Conservation (phyloP, 2,329 filamentous ascomycete genomes). For the Nemania abortiva region DNA sequence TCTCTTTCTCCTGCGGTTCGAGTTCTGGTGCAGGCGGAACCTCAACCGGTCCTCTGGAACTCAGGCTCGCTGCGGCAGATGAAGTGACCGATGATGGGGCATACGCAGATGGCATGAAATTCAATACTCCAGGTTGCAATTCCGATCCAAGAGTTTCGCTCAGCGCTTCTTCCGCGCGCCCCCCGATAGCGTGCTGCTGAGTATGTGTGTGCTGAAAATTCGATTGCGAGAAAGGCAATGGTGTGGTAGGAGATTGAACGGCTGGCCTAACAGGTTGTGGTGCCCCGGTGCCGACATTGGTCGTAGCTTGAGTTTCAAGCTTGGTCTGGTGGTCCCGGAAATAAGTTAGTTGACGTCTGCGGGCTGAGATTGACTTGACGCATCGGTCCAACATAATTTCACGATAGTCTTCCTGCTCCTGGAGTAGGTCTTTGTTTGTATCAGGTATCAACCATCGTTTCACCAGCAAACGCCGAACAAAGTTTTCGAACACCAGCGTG, state of each 20-base stretch:
- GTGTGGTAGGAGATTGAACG: background rate
- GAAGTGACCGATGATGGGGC: background rate
- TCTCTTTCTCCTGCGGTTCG: background rate
- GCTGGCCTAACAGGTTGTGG: background rate
- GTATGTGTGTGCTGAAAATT: background rate
- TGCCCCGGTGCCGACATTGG: no score
- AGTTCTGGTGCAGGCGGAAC: constrained; percentile 6
- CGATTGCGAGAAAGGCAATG: background rate
- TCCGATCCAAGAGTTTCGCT: background rate
- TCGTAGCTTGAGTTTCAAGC: background rate
- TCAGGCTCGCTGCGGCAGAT: background rate
- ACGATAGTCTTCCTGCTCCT: background rate
- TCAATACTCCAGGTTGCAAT: background rate
- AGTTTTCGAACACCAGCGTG: background rate
- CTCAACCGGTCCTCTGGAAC: background rate
- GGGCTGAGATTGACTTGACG: background rate
- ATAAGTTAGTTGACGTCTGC: background rate
- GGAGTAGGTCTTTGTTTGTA: background rate
- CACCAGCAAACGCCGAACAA: background rate
- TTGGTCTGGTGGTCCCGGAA: background rate
- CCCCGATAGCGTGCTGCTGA: no score
- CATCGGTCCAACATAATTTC: background rate
- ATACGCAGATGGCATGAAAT: background rate
- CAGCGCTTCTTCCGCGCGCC: background rate
- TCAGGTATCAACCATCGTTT: background rate